Evolutionary conservation across 2,329 filamentous ascomycete genomes (phyloP), one percentile per base, ranked within the genome.

Genomic region (Fusarium temperatum): DNA sequence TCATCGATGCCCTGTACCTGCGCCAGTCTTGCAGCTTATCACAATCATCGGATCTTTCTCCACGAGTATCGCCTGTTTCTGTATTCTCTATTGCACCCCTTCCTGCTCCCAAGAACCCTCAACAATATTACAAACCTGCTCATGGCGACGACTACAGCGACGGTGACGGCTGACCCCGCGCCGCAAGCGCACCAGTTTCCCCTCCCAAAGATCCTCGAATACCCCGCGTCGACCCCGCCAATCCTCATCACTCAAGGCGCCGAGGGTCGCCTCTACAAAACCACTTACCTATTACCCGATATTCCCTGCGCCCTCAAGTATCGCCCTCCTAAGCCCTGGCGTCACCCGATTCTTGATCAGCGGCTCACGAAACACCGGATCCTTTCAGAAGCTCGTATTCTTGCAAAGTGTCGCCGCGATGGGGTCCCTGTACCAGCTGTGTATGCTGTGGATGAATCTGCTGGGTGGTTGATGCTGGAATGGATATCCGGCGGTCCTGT

Each of bases 221-320:
- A 90, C 84, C 88, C 89, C 81, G 85, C 88, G 70, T 85, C 89
- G 44, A 82, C 86, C 76, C 83, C 89, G 55, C 90, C 94, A 72
- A 83, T 81, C 55, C 93, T 98, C 79, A 90, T 98, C 77, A 92
- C 94, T 65, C 96, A 98, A 87, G 96, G 96, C 84, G 96, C 96
- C 81, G 96, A 99, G 89, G 95, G 94, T 68, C 94, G 96, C 74
- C 90, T 99, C 80, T 98, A 97, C 89, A 92, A 91, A 82, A 96
- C 94, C 24, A 91, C 90, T 63, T 97, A 94, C 84, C 91, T 98
- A 62, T 82, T 88, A 3, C 89, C 93, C 44, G 81, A 86, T 64
- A 86, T 89, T 15, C 89, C 92, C 20, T 93, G 91, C 80, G 94
- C 96, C 2, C 90, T 98, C 72, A 99, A 99, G 85, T 91, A 97